Evolutionary conservation across 208 protist species (phyloP), one percentile per base, ranked within the genome.

Genomic region (Trypanosoma melophagium): DNA sequence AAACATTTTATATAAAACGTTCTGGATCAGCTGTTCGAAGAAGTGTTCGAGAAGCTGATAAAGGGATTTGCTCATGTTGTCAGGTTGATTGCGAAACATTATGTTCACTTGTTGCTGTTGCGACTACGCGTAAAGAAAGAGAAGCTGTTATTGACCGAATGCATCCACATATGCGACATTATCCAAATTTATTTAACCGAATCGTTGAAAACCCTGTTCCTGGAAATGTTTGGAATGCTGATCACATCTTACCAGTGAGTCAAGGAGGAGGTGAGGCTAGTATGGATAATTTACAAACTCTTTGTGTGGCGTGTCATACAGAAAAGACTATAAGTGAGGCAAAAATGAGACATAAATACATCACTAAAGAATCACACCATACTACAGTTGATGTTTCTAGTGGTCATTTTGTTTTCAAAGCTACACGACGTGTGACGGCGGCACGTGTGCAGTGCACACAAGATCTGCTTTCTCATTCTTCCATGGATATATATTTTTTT

Each of bases 161-260:
- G 50, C 85, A 94, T 53, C 86, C 86, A 12, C 80, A 89, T 0
- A 31, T 94, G 54, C 55, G 83, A 47, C 64, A 83, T n/a, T 79
- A 84, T 51, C 83, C 86, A 0, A 60, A 21, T n/a, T 62, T 95
- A 14, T 80, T 71, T 61, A 77, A 71, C 31, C 64, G 67, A 31
- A 61, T 89, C 16, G 40, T 95, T 53, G 62, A 73, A 17, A 71
- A 79, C 57, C 89, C 86, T 10, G 62, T 81, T 41, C 66, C 84
- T 41, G 89, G 89, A n/a, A 83, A 86, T 63, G 74, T 79, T 19
- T 95, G 89, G 89, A 83, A 95, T 45, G 89, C 84, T 0, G 89
- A 95, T 69, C 89, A 95, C 60, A 71, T 95, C 8, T 66, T 87
- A 3, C 82, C 89, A 2, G 89, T 95, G 21, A 69, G 58, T 56